These are phyloP conservation scores for Iris pallida DNA, from an alignment of 116 monocot genomes.

Conservation along the genomic window DNA sequence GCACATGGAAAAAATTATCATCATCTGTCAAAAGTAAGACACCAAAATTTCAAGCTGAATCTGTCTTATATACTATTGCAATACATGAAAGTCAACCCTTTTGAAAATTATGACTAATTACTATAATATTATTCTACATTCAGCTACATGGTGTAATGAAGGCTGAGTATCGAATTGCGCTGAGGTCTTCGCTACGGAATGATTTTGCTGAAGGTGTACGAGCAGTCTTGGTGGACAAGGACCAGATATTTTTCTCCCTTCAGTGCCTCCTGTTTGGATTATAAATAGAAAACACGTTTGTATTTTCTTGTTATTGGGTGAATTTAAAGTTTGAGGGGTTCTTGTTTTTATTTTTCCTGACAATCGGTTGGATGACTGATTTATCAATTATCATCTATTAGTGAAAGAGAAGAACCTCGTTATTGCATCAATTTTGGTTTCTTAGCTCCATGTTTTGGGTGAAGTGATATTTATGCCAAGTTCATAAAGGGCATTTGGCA, in stretches of 20 bases:
- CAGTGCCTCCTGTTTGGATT: not conserved
- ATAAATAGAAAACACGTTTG: not conserved
- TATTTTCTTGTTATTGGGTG: not conserved
- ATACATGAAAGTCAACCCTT: not conserved
- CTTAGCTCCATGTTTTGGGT: too few species aligned
- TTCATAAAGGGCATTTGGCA: too few species aligned
- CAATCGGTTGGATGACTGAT: not conserved
- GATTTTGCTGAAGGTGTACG: constrained; percentile 96
- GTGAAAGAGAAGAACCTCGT: not conserved
- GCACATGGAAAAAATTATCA: constrained; percentile 52
- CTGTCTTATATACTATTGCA: not conserved
- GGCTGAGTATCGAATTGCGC: constrained; percentile 76
- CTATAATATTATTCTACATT: not conserved
- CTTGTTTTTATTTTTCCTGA: not conserved
- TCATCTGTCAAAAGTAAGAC: constrained; percentile 60
- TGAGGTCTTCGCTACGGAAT: constrained; percentile 63
- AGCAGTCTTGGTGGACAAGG: constrained; percentile 94
- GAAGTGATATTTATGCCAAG: too few species aligned
- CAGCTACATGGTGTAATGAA: constrained; percentile 91
- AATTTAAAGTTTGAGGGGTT: too few species aligned
- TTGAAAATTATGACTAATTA: not conserved
- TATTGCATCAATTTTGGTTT: not conserved
- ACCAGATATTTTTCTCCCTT: constrained; percentile 50
- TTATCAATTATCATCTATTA: not conserved
- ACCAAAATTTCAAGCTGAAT: not conserved